phyloP scores from a whole-genome alignment of 2,329 filamentous ascomycete species.

The Fusarium buharicum region DNA sequence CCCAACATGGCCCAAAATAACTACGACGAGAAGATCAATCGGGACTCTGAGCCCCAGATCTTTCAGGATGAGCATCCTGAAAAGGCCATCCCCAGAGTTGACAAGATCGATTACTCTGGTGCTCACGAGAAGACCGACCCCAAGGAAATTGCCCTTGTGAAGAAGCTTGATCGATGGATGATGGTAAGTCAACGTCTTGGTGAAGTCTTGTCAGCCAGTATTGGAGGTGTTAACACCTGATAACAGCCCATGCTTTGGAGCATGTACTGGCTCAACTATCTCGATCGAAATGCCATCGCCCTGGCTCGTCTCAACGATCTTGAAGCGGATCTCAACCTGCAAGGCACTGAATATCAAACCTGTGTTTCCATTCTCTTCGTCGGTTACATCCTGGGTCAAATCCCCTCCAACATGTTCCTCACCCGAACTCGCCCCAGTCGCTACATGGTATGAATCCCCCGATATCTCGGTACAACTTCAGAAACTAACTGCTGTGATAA shows the following conservation, averaged over 20 bases:
- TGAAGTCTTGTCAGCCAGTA: background rate
- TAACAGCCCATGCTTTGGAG: conserved; percentile 50
- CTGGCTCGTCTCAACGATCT: conserved; percentile 52
- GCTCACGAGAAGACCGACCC: conserved; percentile 45
- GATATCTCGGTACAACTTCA: accelerated
- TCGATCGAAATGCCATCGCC: conserved; percentile 60
- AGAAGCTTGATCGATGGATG: conserved; percentile 43
- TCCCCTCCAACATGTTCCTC: conserved; percentile 58
- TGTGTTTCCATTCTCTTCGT: conserved; percentile 50
- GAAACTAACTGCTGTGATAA: background rate
- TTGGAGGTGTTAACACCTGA: background rate
- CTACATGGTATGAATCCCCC: conserved; percentile 50
- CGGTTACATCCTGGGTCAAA: conserved; percentile 59
- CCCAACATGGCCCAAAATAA: conserved; percentile 20
- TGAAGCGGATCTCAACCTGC: conserved; percentile 45
- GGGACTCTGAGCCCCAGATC: conserved; percentile 32
- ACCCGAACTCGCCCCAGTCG: conserved; percentile 54
- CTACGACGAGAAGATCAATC: conserved; percentile 21
- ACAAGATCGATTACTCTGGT: conserved; percentile 42
- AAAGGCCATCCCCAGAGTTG: conserved; percentile 31
- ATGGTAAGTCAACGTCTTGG: conserved; percentile 21
- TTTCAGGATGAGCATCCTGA: conserved; percentile 37
- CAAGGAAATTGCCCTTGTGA: conserved; percentile 43
- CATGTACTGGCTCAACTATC: conserved; percentile 58
- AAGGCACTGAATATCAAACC: conserved; percentile 47